Base-by-base conservation (phyloP, 1,139 yeast species). In the Pichia sp. region DNA sequence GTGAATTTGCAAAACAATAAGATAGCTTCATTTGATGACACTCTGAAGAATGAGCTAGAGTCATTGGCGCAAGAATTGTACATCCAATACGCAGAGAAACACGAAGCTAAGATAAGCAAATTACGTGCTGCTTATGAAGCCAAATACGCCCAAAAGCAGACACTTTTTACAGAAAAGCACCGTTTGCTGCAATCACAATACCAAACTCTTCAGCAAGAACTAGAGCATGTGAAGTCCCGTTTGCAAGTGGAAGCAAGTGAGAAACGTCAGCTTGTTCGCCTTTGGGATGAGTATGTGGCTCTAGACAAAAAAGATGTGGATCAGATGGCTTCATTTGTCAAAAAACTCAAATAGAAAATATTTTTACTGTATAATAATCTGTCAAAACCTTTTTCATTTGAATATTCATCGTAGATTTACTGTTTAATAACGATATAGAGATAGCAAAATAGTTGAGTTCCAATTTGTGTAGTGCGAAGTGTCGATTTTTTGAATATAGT, bases 31-130 rank as follows among this genome's bases (percentile, higher is more conserved):
- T 51, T 66, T 25, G 74, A 71, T 35, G 61, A 61, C 35, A 72
- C 69, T n/a, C 63, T 74, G 3, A 75, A 70, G 45, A 63, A 68
- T 37, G 68, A 74, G 48, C 61, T 79, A 25, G 75, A 76, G 45
- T 69, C 71, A 49, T 62, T 81, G 32, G 80, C 86, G 0, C 79
- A 77, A 46, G 84, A 78, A 50, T 63, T 82, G 12, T 82, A 81
- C 53, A 66, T 71, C 20, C 85, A 79, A 53, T 82, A 82, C 55
- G 71, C 83, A 3, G 73, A 77, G 39, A 82, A 82, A 54, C 91
- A 83, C 54, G 82, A 75, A 50, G 71, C 72, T 44, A 81, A 81
- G 52, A 79, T 79, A 6, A 66, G 66, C 21, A 69, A 73, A 25
- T 58, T 77, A 49, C 74, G 73, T 53, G 68, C 67, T 44, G 73